Conservation (phyloP, 1,284 basidiomycete species). For the Ustilago xerochloae region DNA sequence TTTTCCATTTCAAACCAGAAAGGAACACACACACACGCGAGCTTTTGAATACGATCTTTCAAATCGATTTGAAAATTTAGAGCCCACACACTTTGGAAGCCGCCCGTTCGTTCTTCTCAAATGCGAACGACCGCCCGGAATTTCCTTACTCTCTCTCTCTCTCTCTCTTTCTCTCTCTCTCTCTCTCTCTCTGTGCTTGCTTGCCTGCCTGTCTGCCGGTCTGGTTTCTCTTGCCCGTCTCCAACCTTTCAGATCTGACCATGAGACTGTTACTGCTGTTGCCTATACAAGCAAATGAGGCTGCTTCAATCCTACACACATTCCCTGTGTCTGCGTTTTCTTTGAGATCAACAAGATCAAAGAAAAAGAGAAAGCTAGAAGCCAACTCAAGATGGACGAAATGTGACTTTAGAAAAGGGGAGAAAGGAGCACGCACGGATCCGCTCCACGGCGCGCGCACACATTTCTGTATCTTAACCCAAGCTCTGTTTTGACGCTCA, state of each 20-base stretch:
- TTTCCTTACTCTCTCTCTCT: background rate
- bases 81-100: background rate
- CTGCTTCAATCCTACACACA: too few species aligned
- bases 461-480: background rate
- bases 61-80: background rate
- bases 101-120: background rate
- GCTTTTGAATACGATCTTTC: background rate
- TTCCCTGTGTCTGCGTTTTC: too few species aligned
- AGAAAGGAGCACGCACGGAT: slow-evolving; percentile 2
- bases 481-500: too few species aligned
- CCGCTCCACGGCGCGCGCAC: slow-evolving; percentile 5
- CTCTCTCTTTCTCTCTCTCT: background rate
- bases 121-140: slow-evolving; percentile 3
- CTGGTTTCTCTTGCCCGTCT: too few species aligned
- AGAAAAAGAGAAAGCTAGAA: background rate
- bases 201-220: too few species aligned
- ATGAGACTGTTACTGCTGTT: too few species aligned
- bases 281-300: too few species aligned
- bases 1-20: too few species aligned
- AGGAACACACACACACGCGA: slow-evolving; percentile 7
- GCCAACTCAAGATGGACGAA: background rate
- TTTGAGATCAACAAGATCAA: background rate
- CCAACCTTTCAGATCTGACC: too few species aligned
- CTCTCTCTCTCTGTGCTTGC: too few species aligned
- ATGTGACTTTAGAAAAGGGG: slow-evolving; percentile 14